phyloP scores from a whole-genome alignment of 2,329 filamentous ascomycete genomes.

The Phyllosticta paracitricarpa region DNA sequence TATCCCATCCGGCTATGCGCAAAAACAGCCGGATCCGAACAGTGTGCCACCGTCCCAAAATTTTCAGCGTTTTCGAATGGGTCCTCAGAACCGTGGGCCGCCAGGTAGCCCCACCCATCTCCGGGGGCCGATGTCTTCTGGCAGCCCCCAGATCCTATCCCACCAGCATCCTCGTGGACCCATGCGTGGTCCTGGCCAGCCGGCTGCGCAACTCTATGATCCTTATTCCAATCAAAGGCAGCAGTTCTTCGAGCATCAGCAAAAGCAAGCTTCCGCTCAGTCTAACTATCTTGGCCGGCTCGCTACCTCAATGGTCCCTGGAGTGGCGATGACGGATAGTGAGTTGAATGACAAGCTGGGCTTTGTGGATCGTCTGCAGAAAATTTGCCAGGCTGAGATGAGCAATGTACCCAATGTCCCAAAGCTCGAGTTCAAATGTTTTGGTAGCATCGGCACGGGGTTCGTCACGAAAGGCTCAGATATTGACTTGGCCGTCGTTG shows the following conservation, averaged over 20 bases:
- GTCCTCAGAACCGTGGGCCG: neutral
- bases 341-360: slow-evolving; percentile 63
- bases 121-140: neutral
- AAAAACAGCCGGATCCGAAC: neutral
- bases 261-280: slow-evolving; percentile 22
- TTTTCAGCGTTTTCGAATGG: neutral
- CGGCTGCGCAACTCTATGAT: neutral
- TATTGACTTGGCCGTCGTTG: slow-evolving; percentile 74
- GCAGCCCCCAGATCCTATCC: neutral
- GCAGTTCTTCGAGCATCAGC: neutral
- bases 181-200: neutral
- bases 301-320: slow-evolving; percentile 40
- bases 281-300: slow-evolving; percentile 33
- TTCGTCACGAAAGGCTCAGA: slow-evolving; percentile 84
- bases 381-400: slow-evolving; percentile 49
- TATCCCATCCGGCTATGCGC: neutral
- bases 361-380: slow-evolving; percentile 57
- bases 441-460: slow-evolving; percentile 73
- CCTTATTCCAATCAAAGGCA: neutral
- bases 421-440: slow-evolving; percentile 62
- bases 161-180: neutral
- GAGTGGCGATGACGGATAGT: slow-evolving; percentile 50
- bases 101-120: neutral
- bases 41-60: neutral
- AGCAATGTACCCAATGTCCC: slow-evolving; percentile 22